Base-by-base conservation (phyloP, 2,329 filamentous ascomycete species). In the Corniculantispora saksenae region DNA sequence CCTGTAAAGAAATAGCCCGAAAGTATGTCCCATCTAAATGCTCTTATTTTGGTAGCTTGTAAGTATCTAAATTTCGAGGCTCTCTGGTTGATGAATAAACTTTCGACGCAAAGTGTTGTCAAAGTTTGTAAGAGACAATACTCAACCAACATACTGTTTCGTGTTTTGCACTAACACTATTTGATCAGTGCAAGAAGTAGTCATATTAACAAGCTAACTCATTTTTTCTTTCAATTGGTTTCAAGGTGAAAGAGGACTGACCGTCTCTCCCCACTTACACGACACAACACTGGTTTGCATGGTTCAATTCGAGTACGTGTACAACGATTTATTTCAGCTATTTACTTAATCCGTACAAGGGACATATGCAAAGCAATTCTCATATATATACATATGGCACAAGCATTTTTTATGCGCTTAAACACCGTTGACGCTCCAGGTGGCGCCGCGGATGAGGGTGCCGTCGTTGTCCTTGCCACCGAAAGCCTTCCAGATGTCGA, bases 401-500 rank as follows among this genome's bases (percentile, higher is more conserved):
- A 58, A 47, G n/a, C n/a, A n/a, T 32, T 17, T 5, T 19, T 23
- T 4, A 35, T 25, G 19, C 25, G 38, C 43, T 57, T 63, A 57
- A 21, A 27, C 61, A 21, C 61, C 62, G 45, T 57, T 43, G 47
- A 66, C 29, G 59, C 10, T 45, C 48, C 45, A 66, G 59, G 23
- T 57, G 43, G 61, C 43, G 21, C 59, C 64, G 25, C 53, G 64
- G 53, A 66, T 62, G 51, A 66, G 50, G 23, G 59, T 35, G n/a
- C 66, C 66, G 38, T 67, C 66, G 38, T 54, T 54, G 47, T 67
- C 66, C n/a, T 19, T 38, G 21, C 66, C 66, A 38, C 66, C 66
- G 29, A 67, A 67, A 12, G 59, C 66, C 47, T 54, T 54, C 66
- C 66, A 67, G 45, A 66, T 43, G 25, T 67, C 66, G 25, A 67